Conservation (phyloP, 176 grass and related monocot species). For the Cenchrus fungigraminus region DNA sequence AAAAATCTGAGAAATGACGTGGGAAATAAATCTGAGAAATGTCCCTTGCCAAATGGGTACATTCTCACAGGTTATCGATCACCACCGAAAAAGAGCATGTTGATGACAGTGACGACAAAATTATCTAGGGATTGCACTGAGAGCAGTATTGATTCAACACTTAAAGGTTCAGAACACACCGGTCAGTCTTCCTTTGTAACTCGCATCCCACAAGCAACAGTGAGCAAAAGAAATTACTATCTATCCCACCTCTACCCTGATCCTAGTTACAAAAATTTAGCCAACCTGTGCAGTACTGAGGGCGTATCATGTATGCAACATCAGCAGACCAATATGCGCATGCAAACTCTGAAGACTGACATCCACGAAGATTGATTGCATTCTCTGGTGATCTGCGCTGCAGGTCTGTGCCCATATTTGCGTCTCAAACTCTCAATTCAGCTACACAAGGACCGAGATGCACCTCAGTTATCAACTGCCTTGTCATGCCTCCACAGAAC, state of each 20-base stretch:
- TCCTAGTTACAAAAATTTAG: conserved; percentile 34
- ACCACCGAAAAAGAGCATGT: neutral
- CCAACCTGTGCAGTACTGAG: neutral
- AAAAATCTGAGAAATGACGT: neutral
- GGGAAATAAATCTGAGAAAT: neutral
- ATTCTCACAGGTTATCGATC: neutral
- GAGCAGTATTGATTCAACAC: neutral
- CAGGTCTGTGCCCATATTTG: neutral
- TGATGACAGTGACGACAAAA: neutral
- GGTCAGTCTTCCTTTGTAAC: neutral
- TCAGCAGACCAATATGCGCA: neutral
- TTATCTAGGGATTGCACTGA: neutral
- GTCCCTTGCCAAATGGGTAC: neutral
- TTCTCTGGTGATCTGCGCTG: neutral
- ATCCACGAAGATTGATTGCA: neutral
- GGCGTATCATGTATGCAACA: neutral
- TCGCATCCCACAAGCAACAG: neutral
- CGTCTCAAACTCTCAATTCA: neutral
- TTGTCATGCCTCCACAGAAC: conserved; percentile 5
- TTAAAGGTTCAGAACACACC: neutral
- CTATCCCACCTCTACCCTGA: conserved; percentile 11
- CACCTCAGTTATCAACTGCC: neutral
- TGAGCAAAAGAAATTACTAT: neutral
- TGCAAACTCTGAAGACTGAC: neutral
- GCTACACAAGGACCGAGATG: neutral